Percentiles rank a stretch among this genome's conserved stretches.
Evolutionary conservation across 345 rosid genomes (phyloP).

Genomic region (Bruguiera parviflora): DNA sequence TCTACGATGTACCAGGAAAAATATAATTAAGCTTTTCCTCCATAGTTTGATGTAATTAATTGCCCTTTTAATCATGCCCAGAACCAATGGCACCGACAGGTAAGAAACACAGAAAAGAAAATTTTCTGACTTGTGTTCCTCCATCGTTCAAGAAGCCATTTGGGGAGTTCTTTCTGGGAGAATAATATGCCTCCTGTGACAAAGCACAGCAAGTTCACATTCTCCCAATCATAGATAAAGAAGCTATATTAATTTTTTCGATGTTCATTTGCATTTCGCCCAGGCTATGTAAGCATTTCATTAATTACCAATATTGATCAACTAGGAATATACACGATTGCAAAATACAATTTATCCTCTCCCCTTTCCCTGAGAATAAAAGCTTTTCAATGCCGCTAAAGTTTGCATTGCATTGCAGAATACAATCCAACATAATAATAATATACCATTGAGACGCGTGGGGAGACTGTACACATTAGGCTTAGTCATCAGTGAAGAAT

Average conservation of each 20-base stretch:
- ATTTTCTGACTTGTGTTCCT: too few relatives aligned
- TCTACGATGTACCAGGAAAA: too few relatives aligned
- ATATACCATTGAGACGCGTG: background rate
- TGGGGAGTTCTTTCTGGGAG: too few relatives aligned
- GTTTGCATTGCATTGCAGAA: slow-evolving; percentile 10
- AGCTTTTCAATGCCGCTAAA: slow-evolving; percentile 13
- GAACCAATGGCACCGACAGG: too few relatives aligned
- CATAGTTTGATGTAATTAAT: too few relatives aligned
- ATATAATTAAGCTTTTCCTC: too few relatives aligned
- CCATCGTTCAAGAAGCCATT: too few relatives aligned
- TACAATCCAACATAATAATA: slow-evolving; percentile 9
- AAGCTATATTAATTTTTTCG: too few relatives aligned
- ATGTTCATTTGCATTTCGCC: background rate
- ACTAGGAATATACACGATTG: slow-evolving; percentile 19
- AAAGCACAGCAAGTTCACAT: background rate
- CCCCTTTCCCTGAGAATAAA: background rate
- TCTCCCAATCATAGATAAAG: background rate
- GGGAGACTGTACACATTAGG: slow-evolving; percentile 14
- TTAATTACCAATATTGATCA: background rate
- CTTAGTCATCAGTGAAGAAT: slow-evolving; percentile 21
- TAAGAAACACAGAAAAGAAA: too few relatives aligned
- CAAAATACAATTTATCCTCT: slow-evolving; percentile 19
- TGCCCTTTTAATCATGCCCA: too few relatives aligned
- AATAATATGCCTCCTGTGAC: too few relatives aligned
- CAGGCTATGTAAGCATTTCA: slow-evolving; percentile 15